phyloP scores from a whole-genome alignment of 2,329 filamentous ascomycete genomes.

The Phyllosticta capitalensis region DNA sequence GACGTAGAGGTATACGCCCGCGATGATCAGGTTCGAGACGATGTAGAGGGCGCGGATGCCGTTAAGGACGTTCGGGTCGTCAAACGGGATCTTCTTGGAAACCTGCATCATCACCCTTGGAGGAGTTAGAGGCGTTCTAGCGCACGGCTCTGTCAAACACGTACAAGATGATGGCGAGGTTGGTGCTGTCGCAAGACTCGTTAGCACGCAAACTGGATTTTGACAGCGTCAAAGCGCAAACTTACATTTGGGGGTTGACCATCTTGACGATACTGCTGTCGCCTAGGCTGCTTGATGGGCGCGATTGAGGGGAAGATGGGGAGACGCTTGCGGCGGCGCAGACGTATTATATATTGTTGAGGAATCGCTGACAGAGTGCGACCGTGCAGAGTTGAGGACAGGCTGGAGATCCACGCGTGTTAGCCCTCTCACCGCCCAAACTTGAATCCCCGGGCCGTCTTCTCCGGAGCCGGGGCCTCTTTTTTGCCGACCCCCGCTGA shows the following conservation, averaged over 20 bases:
- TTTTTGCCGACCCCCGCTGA: neutral
- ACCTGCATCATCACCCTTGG: constrained; percentile 79
- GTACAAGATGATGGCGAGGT: constrained; percentile 79
- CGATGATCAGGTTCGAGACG: constrained; percentile 72
- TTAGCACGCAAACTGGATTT: constrained; percentile 16
- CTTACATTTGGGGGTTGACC: constrained; percentile 18
- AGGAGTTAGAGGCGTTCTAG: constrained; percentile 11
- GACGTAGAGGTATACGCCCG: constrained; percentile 74
- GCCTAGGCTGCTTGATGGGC: neutral
- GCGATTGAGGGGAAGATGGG: neutral
- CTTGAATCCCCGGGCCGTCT: neutral
- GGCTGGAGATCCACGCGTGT: neutral
- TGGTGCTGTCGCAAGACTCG: constrained; percentile 51
- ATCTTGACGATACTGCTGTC: constrained; percentile 3
- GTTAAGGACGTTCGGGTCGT: constrained; percentile 65
- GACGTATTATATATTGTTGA: constrained; percentile 7
- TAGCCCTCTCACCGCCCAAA: neutral
- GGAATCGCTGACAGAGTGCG: neutral
- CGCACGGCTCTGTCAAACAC: neutral
- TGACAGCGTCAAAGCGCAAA: neutral
- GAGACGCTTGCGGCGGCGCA: neutral
- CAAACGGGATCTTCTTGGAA: constrained; percentile 89
- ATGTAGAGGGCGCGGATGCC: constrained; percentile 56
- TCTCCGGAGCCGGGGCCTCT: neutral
- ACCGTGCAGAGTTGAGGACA: neutral